A percentile compares a stretch with the other conserved stretches of the same genome.
These are phyloP conservation scores for Dipodascus geniculatus DNA, from an alignment of 805 yeast genomes.

Conservation along the genomic window DNA sequence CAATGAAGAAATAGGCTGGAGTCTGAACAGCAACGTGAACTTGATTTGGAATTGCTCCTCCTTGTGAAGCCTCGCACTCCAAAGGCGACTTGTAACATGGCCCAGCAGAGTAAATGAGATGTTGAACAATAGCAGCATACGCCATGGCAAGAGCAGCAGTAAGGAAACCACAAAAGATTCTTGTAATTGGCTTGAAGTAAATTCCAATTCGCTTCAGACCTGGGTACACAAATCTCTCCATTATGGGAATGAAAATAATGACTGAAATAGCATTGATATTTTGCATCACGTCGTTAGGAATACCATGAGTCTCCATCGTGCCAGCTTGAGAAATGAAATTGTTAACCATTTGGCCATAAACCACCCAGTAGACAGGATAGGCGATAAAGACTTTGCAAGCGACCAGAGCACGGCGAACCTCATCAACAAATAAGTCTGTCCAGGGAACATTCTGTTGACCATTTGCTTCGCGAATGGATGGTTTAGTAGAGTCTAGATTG, in stretches of 20 bases:
- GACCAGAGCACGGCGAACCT: conserved; percentile 48
- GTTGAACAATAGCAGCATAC: conserved; percentile 67
- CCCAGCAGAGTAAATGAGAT: conserved; percentile 52
- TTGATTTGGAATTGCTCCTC: conserved; percentile 31
- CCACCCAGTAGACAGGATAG: conserved; percentile 65
- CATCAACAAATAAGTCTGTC: conserved; percentile 64
- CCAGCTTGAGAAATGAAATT: conserved; percentile 67
- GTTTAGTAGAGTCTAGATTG: conserved; percentile 44
- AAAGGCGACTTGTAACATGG: conserved; percentile 61
- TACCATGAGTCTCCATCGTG: conserved; percentile 59
- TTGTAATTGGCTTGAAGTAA: conserved; percentile 56
- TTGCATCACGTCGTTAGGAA: conserved; percentile 72
- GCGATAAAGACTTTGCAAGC: conserved; percentile 66
- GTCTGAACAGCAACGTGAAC: conserved; percentile 60
- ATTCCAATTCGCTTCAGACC: conserved; percentile 35
- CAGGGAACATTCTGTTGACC: conserved; percentile 34
- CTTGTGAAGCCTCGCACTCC: conserved; percentile 29
- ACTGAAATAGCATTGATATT: conserved; percentile 66
- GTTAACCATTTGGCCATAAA: conserved; percentile 60
- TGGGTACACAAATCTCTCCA: conserved; percentile 48
- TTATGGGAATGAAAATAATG: conserved; percentile 62
- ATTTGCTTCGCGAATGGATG: conserved; percentile 37
- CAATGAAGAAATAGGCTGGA: conserved; percentile 64
- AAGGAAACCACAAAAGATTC: conserved; percentile 60
- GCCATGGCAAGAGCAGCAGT: conserved; percentile 55